Percentiles rank a stretch among this genome's conserved stretches.
Conservation (phyloP, 106 monocot species). For the Cymbidium sinense region DNA sequence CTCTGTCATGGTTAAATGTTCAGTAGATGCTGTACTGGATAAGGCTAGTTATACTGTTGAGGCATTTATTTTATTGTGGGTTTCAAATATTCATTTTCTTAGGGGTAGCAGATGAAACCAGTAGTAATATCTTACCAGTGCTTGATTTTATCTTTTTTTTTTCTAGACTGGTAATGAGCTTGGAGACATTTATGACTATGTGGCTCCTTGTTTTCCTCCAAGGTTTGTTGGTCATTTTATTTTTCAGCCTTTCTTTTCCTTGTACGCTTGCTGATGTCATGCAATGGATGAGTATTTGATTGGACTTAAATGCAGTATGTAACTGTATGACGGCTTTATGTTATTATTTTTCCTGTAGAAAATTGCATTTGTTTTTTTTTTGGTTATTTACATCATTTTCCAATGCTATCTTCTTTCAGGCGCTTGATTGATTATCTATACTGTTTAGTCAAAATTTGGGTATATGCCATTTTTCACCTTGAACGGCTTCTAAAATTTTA, state of each 20-base stretch:
- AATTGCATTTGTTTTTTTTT: background rate
- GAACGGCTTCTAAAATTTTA: background rate
- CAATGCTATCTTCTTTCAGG: background rate
- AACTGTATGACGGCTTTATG: background rate
- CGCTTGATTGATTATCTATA: background rate
- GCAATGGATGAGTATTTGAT: slow-evolving; percentile 2
- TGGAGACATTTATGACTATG: slow-evolving; percentile 88
- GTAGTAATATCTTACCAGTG: background rate
- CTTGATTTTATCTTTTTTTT: slow-evolving; percentile 9
- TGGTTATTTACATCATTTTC: background rate
- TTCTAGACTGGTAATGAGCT: slow-evolving; percentile 85
- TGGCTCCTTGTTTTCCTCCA: slow-evolving; percentile 99
- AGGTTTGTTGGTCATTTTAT: slow-evolving; percentile 48
- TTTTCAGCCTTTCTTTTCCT: slow-evolving; percentile 1
- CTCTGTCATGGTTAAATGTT: background rate
- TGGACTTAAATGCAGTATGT: background rate
- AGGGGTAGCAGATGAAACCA: background rate
- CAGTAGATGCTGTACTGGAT: background rate
- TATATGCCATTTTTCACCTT: background rate
- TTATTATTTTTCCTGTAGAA: background rate
- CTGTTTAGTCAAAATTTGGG: background rate
- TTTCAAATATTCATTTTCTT: background rate
- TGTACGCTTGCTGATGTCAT: background rate
- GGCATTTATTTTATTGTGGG: background rate
- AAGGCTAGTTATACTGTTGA: background rate